Percentiles rank a stretch among this genome's conserved stretches.
phyloP scores from a whole-genome alignment of 257 asterid genomes.

The Solanum boliviense region DNA sequence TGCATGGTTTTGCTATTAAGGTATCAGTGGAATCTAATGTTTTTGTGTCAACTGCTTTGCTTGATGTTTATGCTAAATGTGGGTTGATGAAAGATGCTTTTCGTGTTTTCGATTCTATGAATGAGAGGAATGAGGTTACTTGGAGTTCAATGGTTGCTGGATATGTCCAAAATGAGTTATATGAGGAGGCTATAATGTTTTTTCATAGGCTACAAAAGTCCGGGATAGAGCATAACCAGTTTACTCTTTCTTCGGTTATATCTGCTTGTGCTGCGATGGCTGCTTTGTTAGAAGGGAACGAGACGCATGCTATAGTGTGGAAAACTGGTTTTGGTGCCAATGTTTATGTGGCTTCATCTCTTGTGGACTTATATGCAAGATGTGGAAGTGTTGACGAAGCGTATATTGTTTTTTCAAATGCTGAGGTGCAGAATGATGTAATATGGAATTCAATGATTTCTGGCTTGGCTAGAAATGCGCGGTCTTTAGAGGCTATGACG shows the following conservation, averaged over 20 bases:
- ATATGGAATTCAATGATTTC: slow-evolving; percentile 79
- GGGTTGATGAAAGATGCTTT: slow-evolving; percentile 42
- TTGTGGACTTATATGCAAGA: slow-evolving; percentile 79
- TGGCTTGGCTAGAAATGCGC: slow-evolving; percentile 69
- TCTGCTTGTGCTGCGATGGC: slow-evolving; percentile 79
- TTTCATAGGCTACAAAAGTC: slow-evolving; percentile 34
- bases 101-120: slow-evolving; percentile 39
- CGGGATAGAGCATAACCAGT: slow-evolving; percentile 30
- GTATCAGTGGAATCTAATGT: slow-evolving; percentile 36
- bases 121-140: slow-evolving; percentile 56
- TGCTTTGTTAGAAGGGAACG: slow-evolving; percentile 77
- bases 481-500: slow-evolving; percentile 62
- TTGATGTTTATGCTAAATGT: slow-evolving; percentile 82
- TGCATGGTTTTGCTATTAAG: slow-evolving; percentile 67
- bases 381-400: slow-evolving; percentile 70
- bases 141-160: slow-evolving; percentile 98
- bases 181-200: slow-evolving; percentile 60
- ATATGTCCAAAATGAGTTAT: slow-evolving; percentile 52
- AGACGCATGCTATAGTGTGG: slow-evolving; percentile 44
- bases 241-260: slow-evolving; percentile 49
- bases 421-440: slow-evolving; percentile 55
- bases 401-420: slow-evolving; percentile 37
- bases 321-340: slow-evolving; percentile 46
- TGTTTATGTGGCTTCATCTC: slow-evolving; percentile 46
- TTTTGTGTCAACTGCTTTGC: slow-evolving; percentile 66